Evolutionary conservation across 2,329 filamentous ascomycete species (phyloP).

Genomic region (Macroventuria anomochaeta): DNA sequence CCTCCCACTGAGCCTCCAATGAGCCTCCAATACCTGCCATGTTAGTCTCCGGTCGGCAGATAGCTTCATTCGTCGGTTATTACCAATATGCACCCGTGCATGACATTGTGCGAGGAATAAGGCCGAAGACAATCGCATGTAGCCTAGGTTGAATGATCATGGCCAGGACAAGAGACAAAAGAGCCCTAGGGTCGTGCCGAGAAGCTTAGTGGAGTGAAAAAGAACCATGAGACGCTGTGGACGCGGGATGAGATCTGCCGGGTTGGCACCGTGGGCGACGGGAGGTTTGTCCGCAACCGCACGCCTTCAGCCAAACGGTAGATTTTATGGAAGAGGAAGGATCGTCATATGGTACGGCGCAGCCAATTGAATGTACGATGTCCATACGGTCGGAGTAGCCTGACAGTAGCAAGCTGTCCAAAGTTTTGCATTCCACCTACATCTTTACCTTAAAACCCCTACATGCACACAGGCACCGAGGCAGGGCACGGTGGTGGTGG

Average conservation of each 20-base stretch:
- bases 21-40: not conserved
- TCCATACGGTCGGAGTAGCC: not conserved
- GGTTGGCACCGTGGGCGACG: slow-evolving; percentile 2
- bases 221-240: not conserved
- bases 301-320: not conserved
- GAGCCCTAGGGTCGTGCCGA: slow-evolving; percentile 3
- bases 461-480: not conserved
- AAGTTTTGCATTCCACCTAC: not conserved
- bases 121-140: not conserved
- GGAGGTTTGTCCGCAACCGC: not conserved
- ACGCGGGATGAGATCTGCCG: slow-evolving; percentile 6
- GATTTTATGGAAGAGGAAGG: not conserved
- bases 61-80: not conserved
- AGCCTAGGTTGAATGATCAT: not conserved
- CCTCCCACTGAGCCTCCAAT: not conserved
- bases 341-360: not conserved
- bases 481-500: not conserved
- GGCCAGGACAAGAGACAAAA: not conserved
- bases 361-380: not conserved
- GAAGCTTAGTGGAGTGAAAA: slow-evolving; percentile 2
- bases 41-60: not conserved
- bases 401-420: not conserved
- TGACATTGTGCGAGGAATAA: slow-evolving; percentile 6
- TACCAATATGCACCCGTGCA: slow-evolving; percentile 5
- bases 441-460: not conserved